phyloP scores from a whole-genome alignment of 2,329 filamentous ascomycete species.

The Pseudomassariella vexata region DNA sequence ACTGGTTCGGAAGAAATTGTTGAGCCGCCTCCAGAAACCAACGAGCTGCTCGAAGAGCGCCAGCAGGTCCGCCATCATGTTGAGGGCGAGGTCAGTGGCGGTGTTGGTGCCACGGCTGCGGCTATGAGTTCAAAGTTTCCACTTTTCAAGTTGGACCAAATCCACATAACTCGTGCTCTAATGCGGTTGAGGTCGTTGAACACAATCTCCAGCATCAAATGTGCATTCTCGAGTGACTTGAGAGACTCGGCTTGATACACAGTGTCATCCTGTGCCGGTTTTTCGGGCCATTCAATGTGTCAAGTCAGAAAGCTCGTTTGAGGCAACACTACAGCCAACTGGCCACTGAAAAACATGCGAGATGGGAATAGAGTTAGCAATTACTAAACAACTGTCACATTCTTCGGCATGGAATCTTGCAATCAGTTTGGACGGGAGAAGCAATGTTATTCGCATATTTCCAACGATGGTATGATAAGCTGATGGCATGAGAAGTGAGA shows the following conservation, averaged over 20 bases:
- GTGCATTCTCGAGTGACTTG: conserved; percentile 16
- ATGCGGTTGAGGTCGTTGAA: conserved; percentile 24
- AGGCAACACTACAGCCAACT: too few relatives aligned
- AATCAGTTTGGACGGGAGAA: too few relatives aligned
- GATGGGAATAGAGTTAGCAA: too few relatives aligned
- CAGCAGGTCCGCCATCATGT: conserved; percentile 23
- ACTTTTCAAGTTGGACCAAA: conserved; percentile 24
- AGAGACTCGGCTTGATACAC: conserved; percentile 26
- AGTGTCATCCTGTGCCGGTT: conserved; percentile 9
- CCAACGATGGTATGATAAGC: too few relatives aligned
- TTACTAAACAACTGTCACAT: too few relatives aligned
- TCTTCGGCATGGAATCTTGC: too few relatives aligned
- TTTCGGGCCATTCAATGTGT: conserved; percentile 15
- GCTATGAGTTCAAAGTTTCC: conserved; percentile 23
- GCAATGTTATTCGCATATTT: too few relatives aligned
- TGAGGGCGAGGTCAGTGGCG: conserved; percentile 25
- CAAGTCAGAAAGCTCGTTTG: too few relatives aligned
- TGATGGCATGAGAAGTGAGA: too few relatives aligned
- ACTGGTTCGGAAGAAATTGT: conserved; percentile 10
- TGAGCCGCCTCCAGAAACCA: conserved; percentile 14
- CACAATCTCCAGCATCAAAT: conserved; percentile 20
- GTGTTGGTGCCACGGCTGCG: conserved; percentile 32
- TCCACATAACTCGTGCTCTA: conserved; percentile 17
- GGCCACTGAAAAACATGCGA: too few relatives aligned
- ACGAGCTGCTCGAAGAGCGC: conserved; percentile 17